These are phyloP conservation scores for Cyberlindnera euphorbiiphila DNA, from an alignment of 805 yeast genomes.

Conservation along the genomic window DNA sequence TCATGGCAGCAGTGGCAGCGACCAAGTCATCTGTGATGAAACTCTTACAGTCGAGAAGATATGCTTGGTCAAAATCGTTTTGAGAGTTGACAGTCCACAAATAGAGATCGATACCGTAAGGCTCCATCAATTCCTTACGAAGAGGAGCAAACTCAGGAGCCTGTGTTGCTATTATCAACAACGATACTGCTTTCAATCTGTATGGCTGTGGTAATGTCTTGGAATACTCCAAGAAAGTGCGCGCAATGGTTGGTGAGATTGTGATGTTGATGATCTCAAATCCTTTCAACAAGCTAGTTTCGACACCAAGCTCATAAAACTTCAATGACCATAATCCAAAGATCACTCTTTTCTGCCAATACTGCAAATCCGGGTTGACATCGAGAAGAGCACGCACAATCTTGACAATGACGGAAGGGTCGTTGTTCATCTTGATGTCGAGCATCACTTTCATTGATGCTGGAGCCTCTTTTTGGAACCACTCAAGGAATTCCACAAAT, in stretches of 20 bases:
- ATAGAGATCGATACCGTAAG: constrained; percentile 35
- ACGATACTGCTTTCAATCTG: constrained; percentile 56
- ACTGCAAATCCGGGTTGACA: constrained; percentile 36
- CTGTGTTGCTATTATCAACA: constrained; percentile 43
- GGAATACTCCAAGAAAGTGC: constrained; percentile 34
- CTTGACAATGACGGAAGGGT: constrained; percentile 39
- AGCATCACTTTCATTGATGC: constrained; percentile 36
- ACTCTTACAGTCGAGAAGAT: constrained; percentile 34
- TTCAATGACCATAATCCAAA: constrained; percentile 52
- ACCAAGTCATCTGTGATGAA: constrained; percentile 40
- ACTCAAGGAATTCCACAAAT: constrained; percentile 36
- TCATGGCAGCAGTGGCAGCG: constrained; percentile 14
- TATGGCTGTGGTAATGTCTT: constrained; percentile 34
- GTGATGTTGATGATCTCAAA: constrained; percentile 35
- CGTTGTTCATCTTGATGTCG: constrained; percentile 48
- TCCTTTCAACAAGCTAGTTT: constrained; percentile 34
- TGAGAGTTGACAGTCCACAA: constrained; percentile 51
- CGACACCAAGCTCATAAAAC: constrained; percentile 40
- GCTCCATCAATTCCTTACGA: constrained; percentile 28
- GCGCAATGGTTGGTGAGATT: constrained; percentile 32
- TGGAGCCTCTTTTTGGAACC: constrained; percentile 30
- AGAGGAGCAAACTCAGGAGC: constrained; percentile 31
- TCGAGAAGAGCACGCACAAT: constrained; percentile 34
- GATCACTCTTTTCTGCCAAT: constrained; percentile 43
- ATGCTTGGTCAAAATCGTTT: constrained; percentile 35